phyloP scores from a whole-genome alignment of 306 rosid genomes.

The Sechiopsis laciniata region DNA sequence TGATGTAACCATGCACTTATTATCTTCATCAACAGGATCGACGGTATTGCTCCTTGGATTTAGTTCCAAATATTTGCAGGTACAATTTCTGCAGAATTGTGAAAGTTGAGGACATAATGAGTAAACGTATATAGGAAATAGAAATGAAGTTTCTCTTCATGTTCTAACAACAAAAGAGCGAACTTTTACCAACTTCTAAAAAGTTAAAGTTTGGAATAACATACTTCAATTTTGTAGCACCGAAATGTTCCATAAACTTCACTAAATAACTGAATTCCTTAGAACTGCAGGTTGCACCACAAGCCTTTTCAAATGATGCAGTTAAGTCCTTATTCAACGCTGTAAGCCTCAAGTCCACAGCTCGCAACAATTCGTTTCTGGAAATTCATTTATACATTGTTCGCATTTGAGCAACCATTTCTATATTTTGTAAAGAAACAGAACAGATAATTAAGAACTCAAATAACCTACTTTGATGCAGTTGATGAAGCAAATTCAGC shows the following conservation, averaged over 20 bases:
- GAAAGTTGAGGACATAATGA: not conserved
- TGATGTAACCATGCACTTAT: conserved; percentile 24
- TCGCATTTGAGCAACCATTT: conserved; percentile 28
- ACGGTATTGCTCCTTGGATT: conserved; percentile 31
- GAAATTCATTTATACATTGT: conserved; percentile 31
- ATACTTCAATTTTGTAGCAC: conserved; percentile 60
- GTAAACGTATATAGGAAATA: not conserved
- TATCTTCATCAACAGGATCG: conserved; percentile 28
- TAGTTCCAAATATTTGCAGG: conserved; percentile 47
- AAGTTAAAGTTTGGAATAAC: conserved; percentile 25
- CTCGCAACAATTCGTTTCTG: conserved; percentile 80
- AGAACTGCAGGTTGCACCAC: conserved; percentile 38
- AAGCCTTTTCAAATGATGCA: conserved; percentile 43
- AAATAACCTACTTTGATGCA: conserved; percentile 74
- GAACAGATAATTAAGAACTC: no score
- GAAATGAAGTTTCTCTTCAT: not conserved
- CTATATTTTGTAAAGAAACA: conserved; percentile 23
- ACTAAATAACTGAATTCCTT: conserved; percentile 32
- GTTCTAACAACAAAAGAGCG: not conserved
- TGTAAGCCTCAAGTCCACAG: conserved; percentile 78
- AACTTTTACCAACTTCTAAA: not conserved
- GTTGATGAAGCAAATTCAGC: conserved; percentile 48
- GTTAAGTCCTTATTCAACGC: conserved; percentile 59
- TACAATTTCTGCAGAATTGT: conserved; percentile 45
- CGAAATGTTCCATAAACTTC: conserved; percentile 38